Conservation (phyloP, 2,329 filamentous ascomycete genomes). For the Diplodia mutila region DNA sequence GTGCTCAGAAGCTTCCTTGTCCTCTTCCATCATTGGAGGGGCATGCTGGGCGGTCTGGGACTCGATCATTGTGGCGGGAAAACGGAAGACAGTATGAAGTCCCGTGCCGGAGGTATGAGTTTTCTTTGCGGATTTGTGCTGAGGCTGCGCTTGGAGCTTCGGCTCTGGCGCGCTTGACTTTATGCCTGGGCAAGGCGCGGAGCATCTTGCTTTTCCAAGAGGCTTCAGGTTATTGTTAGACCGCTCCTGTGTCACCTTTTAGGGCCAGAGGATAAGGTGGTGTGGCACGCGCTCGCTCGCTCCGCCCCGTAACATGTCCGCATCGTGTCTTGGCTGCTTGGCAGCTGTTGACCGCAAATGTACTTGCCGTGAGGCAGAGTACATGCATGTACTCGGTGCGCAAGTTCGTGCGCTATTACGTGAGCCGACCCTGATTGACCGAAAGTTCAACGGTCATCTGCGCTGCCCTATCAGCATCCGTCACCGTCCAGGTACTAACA, state of each 20-base stretch:
- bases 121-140: neutral
- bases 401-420: neutral
- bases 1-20: constrained; percentile 7
- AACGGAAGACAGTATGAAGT: neutral
- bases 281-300: constrained; percentile 13
- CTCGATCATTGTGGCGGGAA: neutral
- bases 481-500: neutral
- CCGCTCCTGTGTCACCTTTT: neutral
- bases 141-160: neutral
- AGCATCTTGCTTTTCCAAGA: too few relatives aligned
- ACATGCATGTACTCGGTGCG: neutral
- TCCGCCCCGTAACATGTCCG: constrained; percentile 2
- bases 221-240: neutral
- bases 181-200: neutral
- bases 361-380: neutral
- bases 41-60: neutral
- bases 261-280: constrained; percentile 3
- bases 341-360: neutral
- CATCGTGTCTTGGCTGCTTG: constrained; percentile 9
- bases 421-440: neutral
- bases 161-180: neutral
- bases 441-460: neutral
- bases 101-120: neutral
- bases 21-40: neutral
- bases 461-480: neutral